Evolutionary conservation across 2,329 filamentous ascomycete species (phyloP).

Genomic region (Trichoderma citrinoviride): DNA sequence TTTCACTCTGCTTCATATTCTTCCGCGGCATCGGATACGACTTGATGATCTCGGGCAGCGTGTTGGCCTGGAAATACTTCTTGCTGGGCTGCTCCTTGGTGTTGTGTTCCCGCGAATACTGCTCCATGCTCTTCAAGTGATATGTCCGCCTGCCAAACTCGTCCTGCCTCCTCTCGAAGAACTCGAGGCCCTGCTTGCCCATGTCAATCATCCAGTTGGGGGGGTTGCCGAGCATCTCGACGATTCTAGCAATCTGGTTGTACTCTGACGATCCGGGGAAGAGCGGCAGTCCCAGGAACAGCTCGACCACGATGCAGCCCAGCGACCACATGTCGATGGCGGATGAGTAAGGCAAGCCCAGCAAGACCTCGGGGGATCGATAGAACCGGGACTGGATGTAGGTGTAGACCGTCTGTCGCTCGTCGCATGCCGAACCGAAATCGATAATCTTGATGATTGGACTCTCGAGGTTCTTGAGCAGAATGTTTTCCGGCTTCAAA

Average conservation of each 20-base stretch:
- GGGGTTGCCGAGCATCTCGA: slow-evolving; percentile 95
- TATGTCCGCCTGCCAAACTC: slow-evolving; percentile 91
- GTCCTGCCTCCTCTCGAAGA: slow-evolving; percentile 89
- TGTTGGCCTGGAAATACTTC: slow-evolving; percentile 96
- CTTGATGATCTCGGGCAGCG: slow-evolving; percentile 93
- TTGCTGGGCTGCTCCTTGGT: slow-evolving; percentile 99
- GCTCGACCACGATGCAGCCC: slow-evolving; percentile 95
- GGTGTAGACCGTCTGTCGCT: slow-evolving; percentile 97
- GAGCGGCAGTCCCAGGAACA: slow-evolving; percentile 89
- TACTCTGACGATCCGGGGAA: slow-evolving; percentile 98
- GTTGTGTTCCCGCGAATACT: slow-evolving; percentile 91
- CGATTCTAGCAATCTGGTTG: slow-evolving; percentile 95
- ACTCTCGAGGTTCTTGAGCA: slow-evolving; percentile 96
- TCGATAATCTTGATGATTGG: slow-evolving; percentile 99
- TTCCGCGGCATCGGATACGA: slow-evolving; percentile 98
- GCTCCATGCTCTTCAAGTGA: slow-evolving; percentile 93
- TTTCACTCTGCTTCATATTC: slow-evolving; percentile 97
- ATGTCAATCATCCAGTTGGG: slow-evolving; percentile 99
- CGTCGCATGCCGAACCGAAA: slow-evolving; percentile 97
- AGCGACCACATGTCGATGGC: slow-evolving; percentile 99
- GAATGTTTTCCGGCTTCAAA: slow-evolving; percentile 95
- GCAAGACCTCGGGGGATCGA: slow-evolving; percentile 88
- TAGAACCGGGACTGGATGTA: slow-evolving; percentile 99
- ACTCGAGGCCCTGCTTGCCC: slow-evolving; percentile 95
- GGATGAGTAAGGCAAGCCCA: slow-evolving; percentile 96